A percentile compares a stretch with the other conserved stretches of the same genome.
Conservation (phyloP, 176 grass and related monocot genomes). For the Bothriochloa decipiens region DNA sequence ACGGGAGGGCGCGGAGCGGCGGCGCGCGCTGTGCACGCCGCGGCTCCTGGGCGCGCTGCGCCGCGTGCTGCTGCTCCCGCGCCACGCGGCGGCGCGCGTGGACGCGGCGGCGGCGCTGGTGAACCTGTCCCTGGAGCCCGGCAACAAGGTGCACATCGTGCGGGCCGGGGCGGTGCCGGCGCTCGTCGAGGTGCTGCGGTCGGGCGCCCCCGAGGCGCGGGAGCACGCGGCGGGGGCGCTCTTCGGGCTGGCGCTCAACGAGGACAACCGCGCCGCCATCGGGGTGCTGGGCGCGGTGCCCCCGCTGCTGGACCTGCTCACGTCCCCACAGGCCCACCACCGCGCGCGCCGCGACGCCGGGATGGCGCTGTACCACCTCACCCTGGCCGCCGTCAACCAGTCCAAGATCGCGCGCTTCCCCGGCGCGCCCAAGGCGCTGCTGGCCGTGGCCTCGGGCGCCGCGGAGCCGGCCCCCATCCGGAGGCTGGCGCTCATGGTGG, state of each 20-base stretch:
- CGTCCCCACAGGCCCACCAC: background rate
- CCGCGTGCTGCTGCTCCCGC: conserved; percentile 49
- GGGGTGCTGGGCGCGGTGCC: conserved; percentile 82
- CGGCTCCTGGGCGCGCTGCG: conserved; percentile 65
- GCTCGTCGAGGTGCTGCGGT: conserved; percentile 67
- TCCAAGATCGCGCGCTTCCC: conserved; percentile 64
- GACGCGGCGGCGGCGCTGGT: conserved; percentile 66
- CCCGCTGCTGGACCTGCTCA: conserved; percentile 68
- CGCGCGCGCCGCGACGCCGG: conserved; percentile 62
- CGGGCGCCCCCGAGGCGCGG: conserved; percentile 51
- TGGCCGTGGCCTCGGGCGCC: conserved; percentile 42
- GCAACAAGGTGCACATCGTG: conserved; percentile 73
- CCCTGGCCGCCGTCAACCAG: conserved; percentile 69
- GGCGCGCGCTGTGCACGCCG: conserved; percentile 66
- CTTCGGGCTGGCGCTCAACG: conserved; percentile 72
- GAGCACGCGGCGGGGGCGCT: conserved; percentile 80
- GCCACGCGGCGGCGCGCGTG: conserved; percentile 42
- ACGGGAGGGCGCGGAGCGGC: conserved; percentile 61
- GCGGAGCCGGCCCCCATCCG: conserved; percentile 44
- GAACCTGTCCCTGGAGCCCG: conserved; percentile 78
- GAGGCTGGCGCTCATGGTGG: conserved; percentile 77
- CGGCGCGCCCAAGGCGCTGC: conserved; percentile 55
- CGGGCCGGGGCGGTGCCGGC: conserved; percentile 69
- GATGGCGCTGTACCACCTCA: conserved; percentile 87
- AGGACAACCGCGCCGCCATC: conserved; percentile 91